A percentile compares a stretch with the other conserved stretches of the same genome.
phyloP scores from a whole-genome alignment of 192 early-diverging fungal species.

The Linnemannia hyalina region DNA sequence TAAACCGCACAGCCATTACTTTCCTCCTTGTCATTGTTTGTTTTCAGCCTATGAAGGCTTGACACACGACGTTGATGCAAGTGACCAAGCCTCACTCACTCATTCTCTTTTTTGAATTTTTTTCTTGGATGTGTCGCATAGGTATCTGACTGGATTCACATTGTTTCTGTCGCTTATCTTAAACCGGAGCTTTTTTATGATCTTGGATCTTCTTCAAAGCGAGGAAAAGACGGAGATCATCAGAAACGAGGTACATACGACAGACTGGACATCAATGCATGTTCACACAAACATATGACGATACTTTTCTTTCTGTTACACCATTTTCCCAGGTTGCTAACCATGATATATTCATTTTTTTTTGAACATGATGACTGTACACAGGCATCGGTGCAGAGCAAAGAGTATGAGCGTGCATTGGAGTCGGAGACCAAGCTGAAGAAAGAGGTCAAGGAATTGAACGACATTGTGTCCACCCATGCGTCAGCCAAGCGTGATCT shows the following conservation, averaged over 20 bases:
- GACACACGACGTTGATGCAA: background rate
- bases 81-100: background rate
- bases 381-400: slow-evolving; percentile 57
- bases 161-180: slow-evolving; percentile 69
- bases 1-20: slow-evolving; percentile 27
- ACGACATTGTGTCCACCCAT: slow-evolving; percentile 38
- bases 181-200: slow-evolving; percentile 66
- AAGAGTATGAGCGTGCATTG: slow-evolving; percentile 43
- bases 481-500: slow-evolving; percentile 44
- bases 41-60: too few species aligned
- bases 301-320: background rate
- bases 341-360: too few species aligned
- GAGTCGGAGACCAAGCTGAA: slow-evolving; percentile 53
- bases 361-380: too few species aligned
- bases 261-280: background rate
- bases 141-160: slow-evolving; percentile 72
- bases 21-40: background rate
- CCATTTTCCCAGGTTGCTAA: too few species aligned
- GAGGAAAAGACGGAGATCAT: slow-evolving; percentile 63
- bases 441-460: slow-evolving; percentile 50
- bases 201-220: slow-evolving; percentile 64
- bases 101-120: background rate
- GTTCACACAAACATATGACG: background rate
- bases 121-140: slow-evolving; percentile 19
- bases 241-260: slow-evolving; percentile 49